Base-by-base conservation (phyloP, 2,329 filamentous ascomycete genomes). In the Elsinoe fawcettii region DNA sequence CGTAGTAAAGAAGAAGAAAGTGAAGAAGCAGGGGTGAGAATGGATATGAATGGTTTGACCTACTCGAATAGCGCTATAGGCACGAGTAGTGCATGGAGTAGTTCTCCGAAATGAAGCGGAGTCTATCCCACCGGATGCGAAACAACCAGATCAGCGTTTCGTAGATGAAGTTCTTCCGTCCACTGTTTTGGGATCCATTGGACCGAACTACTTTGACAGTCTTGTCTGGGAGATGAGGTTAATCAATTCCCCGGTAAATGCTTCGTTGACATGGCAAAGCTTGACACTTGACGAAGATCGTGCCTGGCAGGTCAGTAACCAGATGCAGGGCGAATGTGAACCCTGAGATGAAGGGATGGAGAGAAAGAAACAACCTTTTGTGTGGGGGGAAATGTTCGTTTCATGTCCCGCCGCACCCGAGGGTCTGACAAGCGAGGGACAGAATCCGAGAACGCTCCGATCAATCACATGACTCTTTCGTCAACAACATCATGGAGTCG, bases 101-200 rank as follows among this genome's bases (percentile, higher is more conserved):
- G 34, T 37, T 37, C 27, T 51, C 25, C 16, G 14, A 34, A 32
- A 25, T 51, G 46, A 51, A 51, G 30, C 46, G 46, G 46, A 51
- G 46, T 18, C 46, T 32, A 51, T 32, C 46, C 46, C 46, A 34
- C 46, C 46, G 46, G 46, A 34, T 51, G 30, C 25, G 46, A 51
- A 51, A 34, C 46, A 32, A 34, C 46, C 12, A 34, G 30, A 51
- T 34, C 46, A 32, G 25, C 25, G 23, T 32, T 51, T 25, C 25
- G 9, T 37, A 37, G 34, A 37, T 37, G 34, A 37, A 37, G 34
- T 37, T 51, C n/a, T 51, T 51, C 46, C 46, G 46, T 51, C 46
- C 46, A 51, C 12, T 51, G n/a, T 34, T 30, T 20, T 18, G 30
- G 18, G 22, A 18, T 51, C 46, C 46, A 34, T 51, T 34, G 27